Conservation (phyloP, 2,329 filamentous ascomycete species). For the Monilinia aucupariae region DNA sequence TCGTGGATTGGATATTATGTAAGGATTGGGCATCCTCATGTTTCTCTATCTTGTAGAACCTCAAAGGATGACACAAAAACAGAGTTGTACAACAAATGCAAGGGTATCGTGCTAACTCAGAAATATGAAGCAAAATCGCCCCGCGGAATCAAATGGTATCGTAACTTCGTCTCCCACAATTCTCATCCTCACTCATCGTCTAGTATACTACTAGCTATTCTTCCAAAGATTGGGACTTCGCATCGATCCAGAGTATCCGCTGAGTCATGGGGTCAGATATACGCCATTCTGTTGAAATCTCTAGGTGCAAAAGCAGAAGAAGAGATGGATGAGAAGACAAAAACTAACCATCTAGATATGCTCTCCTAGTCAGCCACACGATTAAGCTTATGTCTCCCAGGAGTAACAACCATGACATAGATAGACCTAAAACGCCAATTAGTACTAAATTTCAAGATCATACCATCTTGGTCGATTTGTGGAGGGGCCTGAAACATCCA, state of each 20-base stretch:
- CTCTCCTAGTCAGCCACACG: conserved; percentile 67
- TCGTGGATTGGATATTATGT: neutral
- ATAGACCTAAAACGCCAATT: conserved; percentile 34
- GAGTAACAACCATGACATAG: conserved; percentile 80
- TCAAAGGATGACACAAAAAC: neutral
- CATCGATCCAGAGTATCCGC: conserved; percentile 51
- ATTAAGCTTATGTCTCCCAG: conserved; percentile 71
- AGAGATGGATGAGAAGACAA: neutral
- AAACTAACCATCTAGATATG: conserved; percentile 68
- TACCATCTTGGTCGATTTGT: neutral
- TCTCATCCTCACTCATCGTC: conserved; percentile 61
- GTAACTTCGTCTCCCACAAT: neutral
- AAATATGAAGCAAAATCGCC: conserved; percentile 1
- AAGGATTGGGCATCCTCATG: neutral
- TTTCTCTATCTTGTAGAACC: neutral
- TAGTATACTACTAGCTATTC: conserved; percentile 79
- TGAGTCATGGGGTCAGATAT: conserved; percentile 33
- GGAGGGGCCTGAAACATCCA: neutral
- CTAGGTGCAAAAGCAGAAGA: neutral
- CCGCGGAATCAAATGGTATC: neutral
- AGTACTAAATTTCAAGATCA: neutral
- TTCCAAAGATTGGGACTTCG: conserved; percentile 82
- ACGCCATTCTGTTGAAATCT: neutral
- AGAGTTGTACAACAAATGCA: conserved; percentile 1
- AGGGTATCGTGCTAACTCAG: conserved; percentile 2